Percentiles rank a stretch among this genome's conserved stretches.
Conservation (phyloP, 495 filamentous ascomycete species). For the Penicillium chermesinum region DNA sequence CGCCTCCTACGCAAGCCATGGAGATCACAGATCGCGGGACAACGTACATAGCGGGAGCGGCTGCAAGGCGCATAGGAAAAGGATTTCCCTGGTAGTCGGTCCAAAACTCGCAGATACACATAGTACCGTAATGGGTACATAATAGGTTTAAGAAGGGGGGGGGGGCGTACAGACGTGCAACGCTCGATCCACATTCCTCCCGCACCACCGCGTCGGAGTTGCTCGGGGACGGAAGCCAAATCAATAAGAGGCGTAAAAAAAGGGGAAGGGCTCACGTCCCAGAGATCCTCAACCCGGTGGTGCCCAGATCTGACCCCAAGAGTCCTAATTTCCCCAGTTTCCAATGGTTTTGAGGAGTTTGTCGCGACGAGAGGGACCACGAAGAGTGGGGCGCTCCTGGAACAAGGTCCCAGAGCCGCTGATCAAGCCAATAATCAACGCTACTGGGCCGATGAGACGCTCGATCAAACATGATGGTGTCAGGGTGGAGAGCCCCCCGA, state of each 20-base stretch:
- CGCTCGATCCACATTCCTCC: constrained; percentile 17
- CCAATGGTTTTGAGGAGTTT: constrained; percentile 12
- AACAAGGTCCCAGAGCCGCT: neutral
- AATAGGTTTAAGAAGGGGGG: neutral
- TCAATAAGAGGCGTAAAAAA: constrained; percentile 1
- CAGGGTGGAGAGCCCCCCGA: neutral
- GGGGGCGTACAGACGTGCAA: neutral
- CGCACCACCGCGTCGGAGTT: constrained; percentile 9
- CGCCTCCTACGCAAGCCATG: neutral
- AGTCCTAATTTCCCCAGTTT: constrained; percentile 2
- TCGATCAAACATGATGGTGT: constrained; percentile 17
- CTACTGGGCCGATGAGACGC: constrained; percentile 10
- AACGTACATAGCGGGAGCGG: neutral
- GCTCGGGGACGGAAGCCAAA: constrained; percentile 1
- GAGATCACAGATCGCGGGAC: neutral
- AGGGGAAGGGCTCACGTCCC: constrained; percentile 8
- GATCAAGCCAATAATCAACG: constrained; percentile 18
- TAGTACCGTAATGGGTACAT: neutral
- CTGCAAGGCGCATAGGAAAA: neutral
- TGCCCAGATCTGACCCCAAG: constrained; percentile 1
- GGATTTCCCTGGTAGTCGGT: neutral
- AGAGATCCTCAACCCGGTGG: constrained; percentile 10
- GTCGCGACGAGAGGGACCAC: constrained; percentile 11
- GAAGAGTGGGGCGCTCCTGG: neutral
- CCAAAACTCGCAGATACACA: neutral